A percentile compares a stretch with the other conserved stretches of the same genome.
Evolutionary conservation across 352 stramenopile species (phyloP).

Genomic region (Plasmopara muralis): DNA sequence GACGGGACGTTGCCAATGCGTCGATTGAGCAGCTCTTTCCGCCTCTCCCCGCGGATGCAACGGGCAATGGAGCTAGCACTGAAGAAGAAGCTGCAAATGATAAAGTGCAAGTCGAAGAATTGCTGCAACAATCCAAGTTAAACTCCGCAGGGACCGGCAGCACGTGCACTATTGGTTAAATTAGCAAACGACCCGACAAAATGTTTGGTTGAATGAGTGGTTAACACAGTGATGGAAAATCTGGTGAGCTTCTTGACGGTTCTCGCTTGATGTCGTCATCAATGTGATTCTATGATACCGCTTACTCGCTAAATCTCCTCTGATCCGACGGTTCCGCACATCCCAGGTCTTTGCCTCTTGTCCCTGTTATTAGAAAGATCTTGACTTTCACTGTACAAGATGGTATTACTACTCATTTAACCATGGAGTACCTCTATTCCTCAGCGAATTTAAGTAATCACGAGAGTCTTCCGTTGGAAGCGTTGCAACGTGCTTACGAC

Average conservation of each 20-base stretch:
- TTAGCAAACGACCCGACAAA: constrained; percentile 1
- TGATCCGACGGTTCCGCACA: background rate
- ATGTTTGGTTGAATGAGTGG: background rate
- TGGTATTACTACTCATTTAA: constrained; percentile 3
- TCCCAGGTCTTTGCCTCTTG: constrained; percentile 6
- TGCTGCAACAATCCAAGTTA: constrained; percentile 61
- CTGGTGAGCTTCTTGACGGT: background rate
- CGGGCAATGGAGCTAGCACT: constrained; percentile 19
- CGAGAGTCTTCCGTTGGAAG: constrained; percentile 10
- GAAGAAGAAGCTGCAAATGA: constrained; percentile 38
- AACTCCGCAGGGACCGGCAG: constrained; percentile 34
- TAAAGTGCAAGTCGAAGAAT: constrained; percentile 58
- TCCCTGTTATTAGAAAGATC: constrained; percentile 6
- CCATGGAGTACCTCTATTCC: constrained; percentile 16
- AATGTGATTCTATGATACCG: too few species aligned
- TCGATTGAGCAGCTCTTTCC: constrained; percentile 75
- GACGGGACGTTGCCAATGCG: constrained; percentile 58
- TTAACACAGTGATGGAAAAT: background rate
- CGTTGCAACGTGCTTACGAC: constrained; percentile 11
- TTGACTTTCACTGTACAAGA: background rate
- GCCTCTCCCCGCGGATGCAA: constrained; percentile 33
- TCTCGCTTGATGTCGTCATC: too few species aligned
- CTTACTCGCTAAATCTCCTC: too few species aligned
- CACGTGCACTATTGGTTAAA: constrained; percentile 55
- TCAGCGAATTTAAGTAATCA: constrained; percentile 13